A percentile compares a stretch with the other conserved stretches of the same genome.
phyloP scores from a whole-genome alignment of 768 basidiomycete species.

The Butyriboletus loyo region DNA sequence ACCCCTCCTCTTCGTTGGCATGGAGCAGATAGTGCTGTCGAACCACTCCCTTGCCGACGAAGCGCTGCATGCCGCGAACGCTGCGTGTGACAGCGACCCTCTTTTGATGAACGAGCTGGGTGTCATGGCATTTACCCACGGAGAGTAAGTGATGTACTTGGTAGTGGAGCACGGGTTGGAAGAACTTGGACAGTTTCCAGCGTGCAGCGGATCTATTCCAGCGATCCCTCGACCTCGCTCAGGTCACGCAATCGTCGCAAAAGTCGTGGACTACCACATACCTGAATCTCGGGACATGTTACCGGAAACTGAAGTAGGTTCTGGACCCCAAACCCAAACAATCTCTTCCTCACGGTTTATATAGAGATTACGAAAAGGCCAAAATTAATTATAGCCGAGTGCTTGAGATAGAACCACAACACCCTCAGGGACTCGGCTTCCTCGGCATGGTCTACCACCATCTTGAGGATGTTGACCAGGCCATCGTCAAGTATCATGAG shows the following conservation, averaged over 20 bases:
- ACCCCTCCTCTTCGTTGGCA: conserved; percentile 92
- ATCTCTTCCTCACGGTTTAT: conserved; percentile 8
- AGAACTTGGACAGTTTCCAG: conserved; percentile 58
- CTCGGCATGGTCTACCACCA: conserved; percentile 88
- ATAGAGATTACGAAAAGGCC: conserved; percentile 60
- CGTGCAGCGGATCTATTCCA: conserved; percentile 69
- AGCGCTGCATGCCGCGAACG: conserved; percentile 76
- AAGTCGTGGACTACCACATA: conserved; percentile 87
- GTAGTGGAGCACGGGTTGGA: not conserved
- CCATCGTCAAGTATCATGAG: conserved; percentile 92
- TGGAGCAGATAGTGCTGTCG: conserved; percentile 93
- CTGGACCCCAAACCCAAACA: not conserved
- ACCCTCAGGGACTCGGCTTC: conserved; percentile 77
- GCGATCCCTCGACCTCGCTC: conserved; percentile 74
- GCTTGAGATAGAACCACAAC: conserved; percentile 82
- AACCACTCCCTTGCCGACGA: conserved; percentile 83
- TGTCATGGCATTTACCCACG: conserved; percentile 86
- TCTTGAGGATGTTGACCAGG: conserved; percentile 65
- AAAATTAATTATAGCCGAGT: conserved; percentile 73
- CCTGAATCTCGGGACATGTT: conserved; percentile 89
- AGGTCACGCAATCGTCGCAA: conserved; percentile 81
- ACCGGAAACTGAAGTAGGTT: conserved; percentile 73
- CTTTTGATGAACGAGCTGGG: conserved; percentile 89
- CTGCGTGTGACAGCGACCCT: conserved; percentile 86
- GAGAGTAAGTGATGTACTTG: conserved; percentile 52